A percentile compares a stretch with the other conserved stretches of the same genome.
Conservation (phyloP, 352 stramenopile genomes). For the Phytophthora fragariae region DNA sequence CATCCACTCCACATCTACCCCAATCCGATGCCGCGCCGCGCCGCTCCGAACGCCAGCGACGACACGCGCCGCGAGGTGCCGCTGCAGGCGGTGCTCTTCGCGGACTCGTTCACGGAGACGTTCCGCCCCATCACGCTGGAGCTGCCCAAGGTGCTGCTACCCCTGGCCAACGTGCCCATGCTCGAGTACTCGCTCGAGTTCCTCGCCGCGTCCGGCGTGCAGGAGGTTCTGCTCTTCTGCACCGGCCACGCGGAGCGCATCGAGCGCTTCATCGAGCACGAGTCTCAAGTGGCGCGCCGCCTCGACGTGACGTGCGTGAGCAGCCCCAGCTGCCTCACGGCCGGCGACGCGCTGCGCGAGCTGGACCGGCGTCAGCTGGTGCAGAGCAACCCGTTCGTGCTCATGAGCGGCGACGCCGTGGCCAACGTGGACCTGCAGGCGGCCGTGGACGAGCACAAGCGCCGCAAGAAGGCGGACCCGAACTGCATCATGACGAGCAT, state of each 20-base stretch:
- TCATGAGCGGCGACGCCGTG: slow-evolving; percentile 97
- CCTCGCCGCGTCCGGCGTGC: slow-evolving; percentile 92
- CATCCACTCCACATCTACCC: background rate
- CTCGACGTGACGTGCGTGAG: slow-evolving; percentile 76
- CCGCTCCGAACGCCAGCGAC: slow-evolving; percentile 42
- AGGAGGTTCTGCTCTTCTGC: slow-evolving; percentile 97
- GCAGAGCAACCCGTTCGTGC: slow-evolving; percentile 97
- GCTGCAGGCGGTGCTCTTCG: slow-evolving; percentile 97
- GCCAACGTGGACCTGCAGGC: slow-evolving; percentile 95
- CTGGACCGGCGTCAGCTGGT: slow-evolving; percentile 95
- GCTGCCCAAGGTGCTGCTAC: slow-evolving; percentile 94
- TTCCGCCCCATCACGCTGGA: slow-evolving; percentile 93
- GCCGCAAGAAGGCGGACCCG: slow-evolving; percentile 90
- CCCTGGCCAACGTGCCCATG: slow-evolving; percentile 97
- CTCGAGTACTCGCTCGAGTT: slow-evolving; percentile 99
- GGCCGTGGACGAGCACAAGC: slow-evolving; percentile 77
- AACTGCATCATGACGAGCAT: slow-evolving; percentile 97
- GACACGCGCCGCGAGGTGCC: slow-evolving; percentile 92
- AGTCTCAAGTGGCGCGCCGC: slow-evolving; percentile 64
- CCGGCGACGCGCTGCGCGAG: slow-evolving; percentile 96
- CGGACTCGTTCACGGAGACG: slow-evolving; percentile 94
- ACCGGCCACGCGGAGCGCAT: slow-evolving; percentile 88
- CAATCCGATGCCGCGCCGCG: slow-evolving; percentile 19
- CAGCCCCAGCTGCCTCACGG: slow-evolving; percentile 88
- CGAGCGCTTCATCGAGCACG: slow-evolving; percentile 80